Evolutionary conservation across 345 rosid species (phyloP), one percentile per base, ranked within the genome.

Genomic region (Aquilaria yunnanensis): DNA sequence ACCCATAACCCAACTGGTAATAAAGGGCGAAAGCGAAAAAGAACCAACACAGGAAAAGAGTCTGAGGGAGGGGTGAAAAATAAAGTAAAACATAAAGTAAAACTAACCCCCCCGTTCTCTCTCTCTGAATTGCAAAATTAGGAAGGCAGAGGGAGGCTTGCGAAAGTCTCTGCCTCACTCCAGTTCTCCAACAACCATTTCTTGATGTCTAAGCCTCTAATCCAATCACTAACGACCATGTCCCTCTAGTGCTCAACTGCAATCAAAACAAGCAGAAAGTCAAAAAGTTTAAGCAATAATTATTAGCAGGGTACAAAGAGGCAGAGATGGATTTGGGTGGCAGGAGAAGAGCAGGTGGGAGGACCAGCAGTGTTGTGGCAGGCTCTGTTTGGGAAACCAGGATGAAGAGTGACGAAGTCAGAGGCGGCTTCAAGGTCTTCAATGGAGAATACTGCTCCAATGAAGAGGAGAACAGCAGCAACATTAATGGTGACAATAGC

Each of bases 381-480:
- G 94, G 87, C 45, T 88, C 96, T 46, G 98, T 86, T 51, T 86
- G 94, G 96, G 96, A 88, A 76, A 82, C 75, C 65, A 83, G 92
- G 71, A 88, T 86, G 96, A 89, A 82, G 77, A 74, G 32, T 43
- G 90, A 83, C 67, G 80, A 74, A 67, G 80, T 77, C 48, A 81
- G 80, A 70, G 84, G 85, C 62, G 92, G 89, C 46, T 69, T 89
- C 23, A 83, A 77, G 56, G 82, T 81, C 56, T 79, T 79, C 52
- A 80, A 78, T 75, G 81, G 76, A 8, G 87, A 74, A 47, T 74
- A 63, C 11, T 45, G 43, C 3, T 45, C 55, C 34, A 32, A 2
- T 45, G 10, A 45, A 31, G 64, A 47, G 1, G 64, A 55, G 33
- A 63, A 56, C 11, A 33, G 31, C 34, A 8, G 7, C 4, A 23